These are phyloP conservation scores for Cladosporium sp. DNA, from an alignment of 2,329 filamentous ascomycete genomes.

Conservation along the genomic window DNA sequence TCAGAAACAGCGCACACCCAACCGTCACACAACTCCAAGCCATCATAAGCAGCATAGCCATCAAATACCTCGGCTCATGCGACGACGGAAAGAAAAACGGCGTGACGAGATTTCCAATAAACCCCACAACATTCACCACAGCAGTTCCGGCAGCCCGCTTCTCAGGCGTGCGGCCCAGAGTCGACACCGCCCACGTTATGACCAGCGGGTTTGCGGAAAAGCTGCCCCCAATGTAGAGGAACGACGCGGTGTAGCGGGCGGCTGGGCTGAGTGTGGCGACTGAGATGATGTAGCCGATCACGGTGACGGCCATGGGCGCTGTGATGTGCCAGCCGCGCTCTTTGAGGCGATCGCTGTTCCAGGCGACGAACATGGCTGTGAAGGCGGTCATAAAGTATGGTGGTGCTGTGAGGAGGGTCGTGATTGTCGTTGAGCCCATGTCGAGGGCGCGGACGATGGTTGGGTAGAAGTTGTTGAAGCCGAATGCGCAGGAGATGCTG, in stretches of 20 bases:
- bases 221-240: slow-evolving; percentile 38
- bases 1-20: neutral
- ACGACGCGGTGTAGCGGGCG: slow-evolving; percentile 35
- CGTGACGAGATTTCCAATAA: slow-evolving; percentile 44
- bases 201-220: slow-evolving; percentile 42
- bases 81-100: slow-evolving; percentile 43
- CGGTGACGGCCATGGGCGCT: neutral
- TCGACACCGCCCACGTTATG: slow-evolving; percentile 40
- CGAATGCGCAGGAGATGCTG: no score
- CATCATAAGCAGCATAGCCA: slow-evolving; percentile 22
- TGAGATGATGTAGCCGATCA: slow-evolving; percentile 12
- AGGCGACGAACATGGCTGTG: slow-evolving; percentile 37
- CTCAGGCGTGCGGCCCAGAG: slow-evolving; percentile 42
- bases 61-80: slow-evolving; percentile 14
- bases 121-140: slow-evolving; percentile 52
- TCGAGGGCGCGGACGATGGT: slow-evolving; percentile 34
- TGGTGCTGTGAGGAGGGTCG: slow-evolving; percentile 40
- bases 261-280: slow-evolving; percentile 2
- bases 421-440: slow-evolving; percentile 35
- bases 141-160: slow-evolving; percentile 52
- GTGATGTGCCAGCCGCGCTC: slow-evolving; percentile 41
- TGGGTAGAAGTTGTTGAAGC: no score
- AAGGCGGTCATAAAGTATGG: slow-evolving; percentile 24
- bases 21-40: slow-evolving; percentile 12
- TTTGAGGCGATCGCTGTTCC: slow-evolving; percentile 41